Base-by-base conservation (phyloP, 2,329 filamentous ascomycete genomes). In the Neofusicoccum laricinum region DNA sequence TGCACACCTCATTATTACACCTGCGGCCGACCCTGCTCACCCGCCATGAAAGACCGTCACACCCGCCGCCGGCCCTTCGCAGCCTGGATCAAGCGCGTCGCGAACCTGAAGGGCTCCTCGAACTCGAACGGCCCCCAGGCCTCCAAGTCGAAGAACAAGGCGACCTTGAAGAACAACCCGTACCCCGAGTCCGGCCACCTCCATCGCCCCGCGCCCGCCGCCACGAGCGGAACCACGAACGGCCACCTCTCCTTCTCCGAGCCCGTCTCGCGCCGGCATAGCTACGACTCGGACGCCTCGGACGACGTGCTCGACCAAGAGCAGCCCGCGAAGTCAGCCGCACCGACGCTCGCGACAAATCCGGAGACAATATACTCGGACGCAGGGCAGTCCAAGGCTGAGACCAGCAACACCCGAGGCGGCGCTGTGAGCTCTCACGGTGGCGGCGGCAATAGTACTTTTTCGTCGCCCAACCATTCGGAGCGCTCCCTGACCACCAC, bases 81-180 rank as follows among this genome's bases (percentile, higher is more conserved):
- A 51, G 91, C 89, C 69, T 96, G 94, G 90, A 92, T 99, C 82
- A 96, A 93, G 83, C 93, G 93, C 73, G 86, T 98, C 64, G 89
- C 93, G 67, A 94, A 90, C 76, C 89, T 97, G 79, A 97, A 96
- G 77, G 88, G 88, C 4, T 90, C 88, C 1, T 90, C 88, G 36
- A 86, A 85, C 67, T 15, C 10, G 36, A 55, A 36, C 34, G 84
- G 87, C 66, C 77, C 82, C 15, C 73, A 77, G 62, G 75, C 75
- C 67, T 71, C 67, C 67, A 73, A 69, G 65, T 73, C 70, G 55
- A 81, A 81, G 73, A 80, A 81, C 70, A 73, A 64, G 68, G 71
- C 71, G 46, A 80, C 82, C 58, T 87, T 88, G 72, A 89, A 90
- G 76, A 96, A 97, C 82, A 94, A 94, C 74, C 93, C 93, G n/a